These are phyloP conservation scores for Boeremia exigua DNA, from an alignment of 2,329 filamentous ascomycete species.

Conservation along the genomic window DNA sequence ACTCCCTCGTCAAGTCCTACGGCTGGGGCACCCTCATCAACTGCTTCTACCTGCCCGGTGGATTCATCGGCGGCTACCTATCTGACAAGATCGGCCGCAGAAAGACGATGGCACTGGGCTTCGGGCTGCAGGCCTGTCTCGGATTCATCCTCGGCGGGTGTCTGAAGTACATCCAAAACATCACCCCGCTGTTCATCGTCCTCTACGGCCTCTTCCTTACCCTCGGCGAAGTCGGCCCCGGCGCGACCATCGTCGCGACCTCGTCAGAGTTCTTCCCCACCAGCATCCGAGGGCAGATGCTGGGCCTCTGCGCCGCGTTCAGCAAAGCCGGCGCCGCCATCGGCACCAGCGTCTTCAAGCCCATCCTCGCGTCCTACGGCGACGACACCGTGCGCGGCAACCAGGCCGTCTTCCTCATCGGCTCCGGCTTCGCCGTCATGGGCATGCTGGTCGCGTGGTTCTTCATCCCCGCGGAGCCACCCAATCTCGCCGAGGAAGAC, in stretches of 20 bases:
- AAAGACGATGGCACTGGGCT: slow-evolving; percentile 34
- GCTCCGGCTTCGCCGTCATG: slow-evolving; percentile 33
- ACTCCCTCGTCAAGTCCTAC: slow-evolving; percentile 29
- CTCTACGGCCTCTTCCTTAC: slow-evolving; percentile 38
- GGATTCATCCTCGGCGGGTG: slow-evolving; percentile 36
- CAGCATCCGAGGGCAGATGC: slow-evolving; percentile 34
- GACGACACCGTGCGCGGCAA: slow-evolving; percentile 29
- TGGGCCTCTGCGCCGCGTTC: slow-evolving; percentile 31
- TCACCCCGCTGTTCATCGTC: slow-evolving; percentile 39
- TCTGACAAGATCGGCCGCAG: slow-evolving; percentile 34
- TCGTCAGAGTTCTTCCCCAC: slow-evolving; percentile 36
- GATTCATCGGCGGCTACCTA: slow-evolving; percentile 36
- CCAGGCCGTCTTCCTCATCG: slow-evolving; percentile 34
- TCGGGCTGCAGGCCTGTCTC: slow-evolving; percentile 29
- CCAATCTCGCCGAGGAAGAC: slow-evolving; percentile 37
- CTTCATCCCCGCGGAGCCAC: slow-evolving; percentile 36
- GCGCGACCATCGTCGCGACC: slow-evolving; percentile 24
- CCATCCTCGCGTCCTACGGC: slow-evolving; percentile 33
- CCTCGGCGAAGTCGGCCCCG: slow-evolving; percentile 34
- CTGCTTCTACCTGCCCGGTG: slow-evolving; percentile 37
- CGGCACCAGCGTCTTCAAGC: slow-evolving; percentile 30
- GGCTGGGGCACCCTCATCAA: slow-evolving; percentile 31
- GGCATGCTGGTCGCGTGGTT: slow-evolving; percentile 35
- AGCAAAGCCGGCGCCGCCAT: slow-evolving; percentile 39
- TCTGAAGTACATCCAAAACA: slow-evolving; percentile 35